phyloP scores from a whole-genome alignment of 192 early-diverging fungal species.

The Backusella tarrabulga region DNA sequence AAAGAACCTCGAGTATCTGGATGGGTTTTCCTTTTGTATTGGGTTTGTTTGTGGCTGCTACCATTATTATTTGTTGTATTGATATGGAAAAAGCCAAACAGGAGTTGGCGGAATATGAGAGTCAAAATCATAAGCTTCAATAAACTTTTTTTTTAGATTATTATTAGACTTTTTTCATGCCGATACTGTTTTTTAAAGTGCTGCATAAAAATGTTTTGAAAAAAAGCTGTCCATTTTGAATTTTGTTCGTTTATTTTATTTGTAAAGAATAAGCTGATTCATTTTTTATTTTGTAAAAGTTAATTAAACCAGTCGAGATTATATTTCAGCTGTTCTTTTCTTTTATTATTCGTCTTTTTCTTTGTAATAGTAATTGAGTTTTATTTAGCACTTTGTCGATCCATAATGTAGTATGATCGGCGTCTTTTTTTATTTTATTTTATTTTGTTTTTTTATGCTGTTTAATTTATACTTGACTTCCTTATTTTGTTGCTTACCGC shows the following conservation, averaged over 20 bases:
- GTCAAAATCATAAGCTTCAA: neutral
- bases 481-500: no score
- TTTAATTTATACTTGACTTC: neutral
- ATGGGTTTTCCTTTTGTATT: conserved; percentile 19
- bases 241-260: neutral
- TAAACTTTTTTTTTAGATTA: neutral
- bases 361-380: neutral
- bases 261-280: neutral
- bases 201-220: neutral
- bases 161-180: neutral
- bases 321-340: neutral
- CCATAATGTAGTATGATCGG: neutral
- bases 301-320: neutral
- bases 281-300: no score
- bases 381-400: neutral
- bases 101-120: conserved; percentile 10
- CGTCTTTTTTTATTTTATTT: neutral
- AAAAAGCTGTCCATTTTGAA: neutral
- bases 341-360: neutral
- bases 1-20: conserved; percentile 27
- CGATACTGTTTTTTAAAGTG: neutral
- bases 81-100: conserved; percentile 23
- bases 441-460: no score
- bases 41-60: conserved; percentile 11
- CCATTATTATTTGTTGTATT: conserved; percentile 15